These are phyloP conservation scores for Beauveria medogensis DNA, from an alignment of 2,329 filamentous ascomycete species.

Conservation along the genomic window DNA sequence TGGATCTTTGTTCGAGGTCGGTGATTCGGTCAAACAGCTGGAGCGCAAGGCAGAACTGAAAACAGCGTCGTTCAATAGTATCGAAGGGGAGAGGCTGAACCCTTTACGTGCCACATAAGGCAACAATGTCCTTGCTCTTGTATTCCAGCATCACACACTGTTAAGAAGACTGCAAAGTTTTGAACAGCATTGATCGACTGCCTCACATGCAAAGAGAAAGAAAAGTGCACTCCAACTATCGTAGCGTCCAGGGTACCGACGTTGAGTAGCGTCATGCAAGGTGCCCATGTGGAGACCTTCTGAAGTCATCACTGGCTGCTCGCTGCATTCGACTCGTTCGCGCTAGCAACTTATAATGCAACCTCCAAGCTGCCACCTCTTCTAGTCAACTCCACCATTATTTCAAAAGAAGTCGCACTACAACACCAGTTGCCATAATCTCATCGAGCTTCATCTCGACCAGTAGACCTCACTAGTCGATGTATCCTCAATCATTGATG, in stretches of 20 bases:
- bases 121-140: too few species aligned
- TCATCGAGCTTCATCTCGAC: background rate
- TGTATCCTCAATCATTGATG: background rate
- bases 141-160: too few species aligned
- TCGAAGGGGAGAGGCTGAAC: background rate
- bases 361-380: constrained; percentile 4
- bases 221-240: background rate
- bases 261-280: background rate
- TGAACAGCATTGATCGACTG: too few species aligned
- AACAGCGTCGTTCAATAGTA: background rate
- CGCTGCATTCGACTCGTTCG: background rate
- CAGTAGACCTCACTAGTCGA: background rate
- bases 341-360: background rate
- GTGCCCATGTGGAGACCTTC: constrained; percentile 7
- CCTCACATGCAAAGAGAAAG: background rate
- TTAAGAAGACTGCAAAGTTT: too few species aligned
- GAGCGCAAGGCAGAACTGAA: background rate
- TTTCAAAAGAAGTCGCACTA: background rate
- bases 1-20: background rate
- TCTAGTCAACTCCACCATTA: constrained; percentile 6
- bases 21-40: background rate
- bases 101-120: background rate
- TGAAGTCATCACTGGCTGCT: constrained; percentile 12
- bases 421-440: background rate
- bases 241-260: background rate